Evolutionary conservation across 345 rosid genomes (phyloP).

Genomic region (Laguncularia racemosa): DNA sequence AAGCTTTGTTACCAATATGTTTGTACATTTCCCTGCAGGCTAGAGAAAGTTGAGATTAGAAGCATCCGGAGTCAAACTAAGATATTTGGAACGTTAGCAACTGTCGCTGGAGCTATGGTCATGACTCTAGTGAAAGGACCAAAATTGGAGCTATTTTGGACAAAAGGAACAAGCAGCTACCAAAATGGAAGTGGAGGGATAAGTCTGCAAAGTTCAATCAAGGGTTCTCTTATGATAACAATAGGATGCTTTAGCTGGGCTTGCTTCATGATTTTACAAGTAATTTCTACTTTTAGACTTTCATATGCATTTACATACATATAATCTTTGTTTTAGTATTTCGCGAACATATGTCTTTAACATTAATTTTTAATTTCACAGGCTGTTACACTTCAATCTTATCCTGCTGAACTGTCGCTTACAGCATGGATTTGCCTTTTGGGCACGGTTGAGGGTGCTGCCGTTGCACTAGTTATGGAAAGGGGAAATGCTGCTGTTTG

Average conservation of each 20-base stretch:
- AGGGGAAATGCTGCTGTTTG: constrained; percentile 47
- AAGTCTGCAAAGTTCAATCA: constrained; percentile 35
- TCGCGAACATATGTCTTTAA: not conserved
- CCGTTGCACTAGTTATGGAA: constrained; percentile 63
- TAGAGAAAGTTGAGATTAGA: constrained; percentile 56
- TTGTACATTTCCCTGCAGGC: constrained; percentile 15
- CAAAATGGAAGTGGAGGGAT: constrained; percentile 31
- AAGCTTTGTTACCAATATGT: not conserved
- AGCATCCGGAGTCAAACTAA: constrained; percentile 54
- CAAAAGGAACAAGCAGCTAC: constrained; percentile 25
- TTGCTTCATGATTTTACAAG: constrained; percentile 55
- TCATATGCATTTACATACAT: not conserved
- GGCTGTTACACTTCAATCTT: constrained; percentile 55
- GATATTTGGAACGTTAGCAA: constrained; percentile 61
- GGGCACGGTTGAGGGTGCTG: constrained; percentile 59
- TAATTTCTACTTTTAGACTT: not conserved
- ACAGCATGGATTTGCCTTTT: constrained; percentile 73
- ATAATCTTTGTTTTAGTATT: not conserved
- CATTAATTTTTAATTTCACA: constrained; percentile 6
- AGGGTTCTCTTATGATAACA: constrained; percentile 58
- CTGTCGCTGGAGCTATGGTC: constrained; percentile 88
- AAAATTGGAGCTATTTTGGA: constrained; percentile 40
- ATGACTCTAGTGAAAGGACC: constrained; percentile 85
- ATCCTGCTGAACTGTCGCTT: constrained; percentile 77
- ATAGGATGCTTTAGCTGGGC: constrained; percentile 69